Evolutionary conservation across 345 rosid genomes (phyloP).

Genomic region (sweet orange (Citrus sinensis)): DNA sequence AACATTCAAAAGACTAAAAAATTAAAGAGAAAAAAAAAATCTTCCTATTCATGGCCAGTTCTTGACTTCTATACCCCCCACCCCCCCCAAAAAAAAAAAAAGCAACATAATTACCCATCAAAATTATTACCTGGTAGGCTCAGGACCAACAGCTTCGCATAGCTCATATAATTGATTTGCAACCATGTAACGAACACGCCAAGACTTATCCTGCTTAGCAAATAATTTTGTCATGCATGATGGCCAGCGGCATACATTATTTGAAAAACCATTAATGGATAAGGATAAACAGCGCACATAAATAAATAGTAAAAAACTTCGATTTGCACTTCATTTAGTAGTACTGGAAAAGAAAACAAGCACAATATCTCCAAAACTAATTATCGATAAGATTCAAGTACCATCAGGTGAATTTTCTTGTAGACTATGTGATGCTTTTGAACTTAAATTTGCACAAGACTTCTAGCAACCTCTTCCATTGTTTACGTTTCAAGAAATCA

Average conservation of each 20-base stretch:
- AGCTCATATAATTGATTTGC: constrained; percentile 83
- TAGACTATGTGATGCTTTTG: background rate
- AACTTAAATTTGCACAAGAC: background rate
- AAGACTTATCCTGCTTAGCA: constrained; percentile 65
- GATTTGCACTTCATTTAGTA: background rate
- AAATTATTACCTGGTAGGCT: constrained; percentile 60
- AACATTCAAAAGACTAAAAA: background rate
- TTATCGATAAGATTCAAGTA: background rate
- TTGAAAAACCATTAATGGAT: background rate
- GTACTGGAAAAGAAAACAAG: background rate
- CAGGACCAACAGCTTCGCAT: constrained; percentile 86
- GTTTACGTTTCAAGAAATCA: background rate
- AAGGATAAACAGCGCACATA: background rate
- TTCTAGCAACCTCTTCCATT: background rate
- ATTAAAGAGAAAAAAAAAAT: background rate
- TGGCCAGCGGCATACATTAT: background rate
- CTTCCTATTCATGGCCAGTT: background rate
- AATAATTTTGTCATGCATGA: constrained; percentile 4
- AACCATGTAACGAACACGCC: constrained; percentile 91
- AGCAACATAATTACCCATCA: background rate
- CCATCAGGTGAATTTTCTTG: background rate
- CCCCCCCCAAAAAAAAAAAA: too few species aligned
- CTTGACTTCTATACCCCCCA: background rate
- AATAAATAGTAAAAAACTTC: background rate
- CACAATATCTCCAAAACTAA: background rate